Evolutionary conservation across 2,329 filamentous ascomycete genomes (phyloP), one percentile per base, ranked within the genome.

Genomic region (Dothideomycetidae sp.): DNA sequence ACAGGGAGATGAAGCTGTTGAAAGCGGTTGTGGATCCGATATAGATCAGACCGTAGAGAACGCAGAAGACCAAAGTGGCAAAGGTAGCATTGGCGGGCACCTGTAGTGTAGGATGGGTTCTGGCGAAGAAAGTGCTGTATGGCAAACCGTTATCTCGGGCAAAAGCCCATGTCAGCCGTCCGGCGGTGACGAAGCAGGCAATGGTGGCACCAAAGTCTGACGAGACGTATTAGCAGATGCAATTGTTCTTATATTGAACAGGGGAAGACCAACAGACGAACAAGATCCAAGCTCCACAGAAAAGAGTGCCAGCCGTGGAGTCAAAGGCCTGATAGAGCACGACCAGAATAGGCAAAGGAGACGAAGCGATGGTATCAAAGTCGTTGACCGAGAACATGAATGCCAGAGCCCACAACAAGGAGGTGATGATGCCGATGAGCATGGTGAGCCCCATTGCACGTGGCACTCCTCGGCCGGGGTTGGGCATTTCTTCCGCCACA

Each of bases 21-120:
- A 60, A 61, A 0, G 62, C 60, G 0, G 62, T 63, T 0, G 47
- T 51, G 38, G 59, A 59, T n/a, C 60, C 63, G 1, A 60, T 46
- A 29, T 62, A 63, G 39, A 64, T 59, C 30, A 63, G 47, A 10
- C 47, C 48, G 5, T 52, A 38, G 4, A 49, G 38, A 45, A 52
- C 33, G 42, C 53, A 36, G 34, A 59, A 44, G 14, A 58, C 34
- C n/a, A n/a, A n/a, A n/a, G n/a, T n/a, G 2, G 51, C 45, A 33
- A 56, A 47, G 12, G 15, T 3, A 14, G n/a, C n/a, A n/a, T n/a
- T n/a, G n/a, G n/a, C n/a, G 0, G 62, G 61, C 0, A 65, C 52
- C 13, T 63, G 52, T 0, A 44, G 49, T 1, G 26, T 39, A n/a
- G n/a, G n/a, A n/a, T 50, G 28, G 14, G 64, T 55, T 9, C 55